A percentile compares a stretch with the other conserved stretches of the same genome.
Conservation (phyloP, 257 asterid species). For the Prunella vulgaris region DNA sequence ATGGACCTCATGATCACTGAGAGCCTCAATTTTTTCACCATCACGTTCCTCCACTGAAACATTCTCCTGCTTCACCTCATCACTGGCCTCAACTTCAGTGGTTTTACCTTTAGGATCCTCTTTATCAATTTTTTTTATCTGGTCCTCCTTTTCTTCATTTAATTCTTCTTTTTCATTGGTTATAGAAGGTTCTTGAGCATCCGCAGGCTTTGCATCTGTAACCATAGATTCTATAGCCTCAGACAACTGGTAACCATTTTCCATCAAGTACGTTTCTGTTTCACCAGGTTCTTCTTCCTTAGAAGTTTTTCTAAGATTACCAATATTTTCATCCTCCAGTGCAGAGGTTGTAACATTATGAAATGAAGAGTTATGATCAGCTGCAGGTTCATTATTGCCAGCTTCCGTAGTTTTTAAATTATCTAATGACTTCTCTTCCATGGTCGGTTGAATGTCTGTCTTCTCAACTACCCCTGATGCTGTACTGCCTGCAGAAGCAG, state of each 20-base stretch:
- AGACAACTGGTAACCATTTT: slow-evolving; percentile 16
- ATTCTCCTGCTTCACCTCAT: slow-evolving; percentile 34
- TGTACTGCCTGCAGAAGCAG: slow-evolving; percentile 19
- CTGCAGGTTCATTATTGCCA: slow-evolving; percentile 18
- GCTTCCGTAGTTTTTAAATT: slow-evolving; percentile 13
- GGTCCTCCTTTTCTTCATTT: slow-evolving; percentile 23
- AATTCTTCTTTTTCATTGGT: slow-evolving; percentile 22
- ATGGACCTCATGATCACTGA: slow-evolving; percentile 43
- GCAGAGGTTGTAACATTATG: slow-evolving; percentile 14
- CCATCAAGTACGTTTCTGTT: slow-evolving; percentile 10
- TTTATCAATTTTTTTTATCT: slow-evolving; percentile 9
- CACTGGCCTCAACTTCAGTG: slow-evolving; percentile 29
- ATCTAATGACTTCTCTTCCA: slow-evolving; percentile 1
- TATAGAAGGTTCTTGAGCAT: slow-evolving; percentile 24
- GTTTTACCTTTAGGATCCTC: slow-evolving; percentile 23
- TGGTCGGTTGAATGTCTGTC: slow-evolving; percentile 14
- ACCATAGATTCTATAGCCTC: slow-evolving; percentile 20
- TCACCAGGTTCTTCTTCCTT: slow-evolving; percentile 18
- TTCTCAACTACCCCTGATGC: slow-evolving; percentile 16
- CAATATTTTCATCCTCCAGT: slow-evolving; percentile 17
- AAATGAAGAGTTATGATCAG: slow-evolving; percentile 14
- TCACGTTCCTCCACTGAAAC: slow-evolving; percentile 37
- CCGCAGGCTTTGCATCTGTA: slow-evolving; percentile 21
- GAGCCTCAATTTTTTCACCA: slow-evolving; percentile 46
- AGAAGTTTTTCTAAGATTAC: slow-evolving; percentile 17